Percentiles rank a stretch among this genome's conserved stretches.
phyloP scores from a whole-genome alignment of 1,284 basidiomycete species.

The Sporisorium reilianum region DNA sequence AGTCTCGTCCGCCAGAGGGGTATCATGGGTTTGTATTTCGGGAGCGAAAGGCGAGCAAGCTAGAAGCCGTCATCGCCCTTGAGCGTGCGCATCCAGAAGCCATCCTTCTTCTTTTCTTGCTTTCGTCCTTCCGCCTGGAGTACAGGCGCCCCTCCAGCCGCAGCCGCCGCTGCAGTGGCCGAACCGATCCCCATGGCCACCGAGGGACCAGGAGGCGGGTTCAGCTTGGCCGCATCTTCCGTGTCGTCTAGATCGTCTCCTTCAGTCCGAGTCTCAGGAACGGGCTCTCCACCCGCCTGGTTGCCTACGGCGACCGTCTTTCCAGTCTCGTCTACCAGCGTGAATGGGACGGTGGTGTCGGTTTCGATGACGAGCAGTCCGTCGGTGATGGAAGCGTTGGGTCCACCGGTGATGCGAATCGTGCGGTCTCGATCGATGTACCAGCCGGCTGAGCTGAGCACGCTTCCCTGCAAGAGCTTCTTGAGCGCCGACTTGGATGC shows the following conservation, averaged over 20 bases:
- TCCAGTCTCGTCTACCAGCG: constrained; percentile 52
- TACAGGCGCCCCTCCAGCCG: constrained; percentile 25
- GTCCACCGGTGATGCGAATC: constrained; percentile 56
- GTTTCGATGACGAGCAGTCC: constrained; percentile 60
- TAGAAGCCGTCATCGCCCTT: constrained; percentile 37
- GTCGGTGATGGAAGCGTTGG: constrained; percentile 49
- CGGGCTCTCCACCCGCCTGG: constrained; percentile 41
- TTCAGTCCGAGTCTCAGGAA: constrained; percentile 12
- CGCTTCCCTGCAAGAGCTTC: constrained; percentile 55
- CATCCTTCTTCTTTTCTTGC: constrained; percentile 41
- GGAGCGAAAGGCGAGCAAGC: background rate
- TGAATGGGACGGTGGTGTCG: constrained; percentile 49
- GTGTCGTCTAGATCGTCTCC: constrained; percentile 31
- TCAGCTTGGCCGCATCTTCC: constrained; percentile 40
- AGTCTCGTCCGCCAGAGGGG: constrained; percentile 3
- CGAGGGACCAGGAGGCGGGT: constrained; percentile 11
- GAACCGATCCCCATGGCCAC: constrained; percentile 30
- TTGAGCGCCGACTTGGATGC: constrained; percentile 51
- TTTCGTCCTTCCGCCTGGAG: constrained; percentile 29
- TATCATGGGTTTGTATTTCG: constrained; percentile 11
- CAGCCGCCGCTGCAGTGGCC: constrained; percentile 26
- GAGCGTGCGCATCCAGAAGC: constrained; percentile 43
- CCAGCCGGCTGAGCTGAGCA: constrained; percentile 60
- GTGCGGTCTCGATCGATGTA: constrained; percentile 59
- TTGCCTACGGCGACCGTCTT: constrained; percentile 52